Evolutionary conservation across 2,329 filamentous ascomycete species (phyloP).

Genomic region (Colletotrichum nymphaeae): DNA sequence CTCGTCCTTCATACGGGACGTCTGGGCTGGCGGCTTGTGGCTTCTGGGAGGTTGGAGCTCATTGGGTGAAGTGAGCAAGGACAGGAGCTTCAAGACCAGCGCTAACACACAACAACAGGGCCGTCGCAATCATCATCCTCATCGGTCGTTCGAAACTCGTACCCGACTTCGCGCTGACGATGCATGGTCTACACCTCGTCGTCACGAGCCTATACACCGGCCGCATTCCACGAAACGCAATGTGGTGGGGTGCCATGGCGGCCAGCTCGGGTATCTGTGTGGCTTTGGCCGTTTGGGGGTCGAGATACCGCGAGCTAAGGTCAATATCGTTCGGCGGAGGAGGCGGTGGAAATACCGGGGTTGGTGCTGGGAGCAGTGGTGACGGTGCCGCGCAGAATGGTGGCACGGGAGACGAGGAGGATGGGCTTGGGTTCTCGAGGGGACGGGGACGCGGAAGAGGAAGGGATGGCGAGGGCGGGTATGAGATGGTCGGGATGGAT

Average conservation of each 20-base stretch:
- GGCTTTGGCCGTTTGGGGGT: constrained; percentile 86
- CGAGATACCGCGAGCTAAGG: constrained; percentile 87
- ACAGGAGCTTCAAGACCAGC: too few relatives aligned
- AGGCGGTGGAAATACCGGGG: constrained; percentile 40
- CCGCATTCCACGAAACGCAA: constrained; percentile 78
- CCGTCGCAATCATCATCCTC: constrained; percentile 84
- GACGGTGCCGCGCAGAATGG: constrained; percentile 38
- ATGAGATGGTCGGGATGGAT: constrained; percentile 73
- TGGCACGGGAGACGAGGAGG: constrained; percentile 47
- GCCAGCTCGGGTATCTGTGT: constrained; percentile 58
- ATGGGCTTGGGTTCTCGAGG: constrained; percentile 62
- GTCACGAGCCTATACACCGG: constrained; percentile 83
- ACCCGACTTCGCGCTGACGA: constrained; percentile 91
- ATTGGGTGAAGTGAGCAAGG: neutral
- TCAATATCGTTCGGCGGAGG: constrained; percentile 87
- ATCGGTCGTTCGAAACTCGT: constrained; percentile 93
- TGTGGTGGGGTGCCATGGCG: constrained; percentile 83
- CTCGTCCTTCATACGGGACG: neutral
- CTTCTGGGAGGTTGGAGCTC: too few relatives aligned
- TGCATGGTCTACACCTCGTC: constrained; percentile 85
- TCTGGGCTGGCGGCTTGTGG: neutral
- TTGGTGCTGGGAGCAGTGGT: constrained; percentile 37
- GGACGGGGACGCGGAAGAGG: constrained; percentile 64
- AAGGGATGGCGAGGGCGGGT: constrained; percentile 67
- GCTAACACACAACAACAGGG: constrained; percentile 60